Conservation (phyloP, 192 early-diverging fungal species). For the Coemansia aciculifera region DNA sequence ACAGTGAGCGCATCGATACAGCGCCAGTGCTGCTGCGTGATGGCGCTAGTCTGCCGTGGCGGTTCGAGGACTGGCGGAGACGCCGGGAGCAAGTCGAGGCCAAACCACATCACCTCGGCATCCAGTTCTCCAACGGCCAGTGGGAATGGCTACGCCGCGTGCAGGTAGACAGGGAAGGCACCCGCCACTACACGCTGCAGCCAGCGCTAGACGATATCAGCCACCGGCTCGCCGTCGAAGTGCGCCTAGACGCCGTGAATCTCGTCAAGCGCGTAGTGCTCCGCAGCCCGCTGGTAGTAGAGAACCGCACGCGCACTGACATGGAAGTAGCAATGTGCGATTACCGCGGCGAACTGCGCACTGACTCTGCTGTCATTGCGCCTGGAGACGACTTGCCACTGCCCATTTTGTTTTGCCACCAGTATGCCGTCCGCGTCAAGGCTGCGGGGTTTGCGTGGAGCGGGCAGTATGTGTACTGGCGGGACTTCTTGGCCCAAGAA, state of each 20-base stretch:
- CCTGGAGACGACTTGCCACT: slow-evolving; percentile 84
- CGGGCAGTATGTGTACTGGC: slow-evolving; percentile 77
- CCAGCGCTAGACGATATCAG: slow-evolving; percentile 76
- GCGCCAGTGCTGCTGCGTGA: slow-evolving; percentile 69
- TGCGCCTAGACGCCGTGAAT: slow-evolving; percentile 69
- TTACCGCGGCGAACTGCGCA: slow-evolving; percentile 58
- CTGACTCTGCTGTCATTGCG: slow-evolving; percentile 41
- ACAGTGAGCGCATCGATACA: slow-evolving; percentile 59
- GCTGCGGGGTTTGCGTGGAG: slow-evolving; percentile 87
- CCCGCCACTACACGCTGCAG: slow-evolving; percentile 74
- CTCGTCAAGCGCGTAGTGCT: slow-evolving; percentile 93
- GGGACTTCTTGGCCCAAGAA: slow-evolving; percentile 60
- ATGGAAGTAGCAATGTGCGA: slow-evolving; percentile 83
- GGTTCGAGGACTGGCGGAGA: slow-evolving; percentile 96
- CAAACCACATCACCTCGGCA: slow-evolving; percentile 74
- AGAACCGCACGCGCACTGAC: slow-evolving; percentile 76
- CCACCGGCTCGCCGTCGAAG: slow-evolving; percentile 86
- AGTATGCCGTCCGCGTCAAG: slow-evolving; percentile 73
- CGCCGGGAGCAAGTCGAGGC: slow-evolving; percentile 75
- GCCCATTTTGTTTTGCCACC: slow-evolving; percentile 84
- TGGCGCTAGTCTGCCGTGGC: slow-evolving; percentile 80
- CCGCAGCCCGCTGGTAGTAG: slow-evolving; percentile 78
- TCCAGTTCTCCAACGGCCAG: slow-evolving; percentile 79
- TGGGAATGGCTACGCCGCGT: slow-evolving; percentile 94
- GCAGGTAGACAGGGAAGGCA: slow-evolving; percentile 86